Percentiles rank a stretch among this genome's conserved stretches.
Conservation (phyloP, 2,329 filamentous ascomycete genomes). For the Penicillium sclerotiorum region DNA sequence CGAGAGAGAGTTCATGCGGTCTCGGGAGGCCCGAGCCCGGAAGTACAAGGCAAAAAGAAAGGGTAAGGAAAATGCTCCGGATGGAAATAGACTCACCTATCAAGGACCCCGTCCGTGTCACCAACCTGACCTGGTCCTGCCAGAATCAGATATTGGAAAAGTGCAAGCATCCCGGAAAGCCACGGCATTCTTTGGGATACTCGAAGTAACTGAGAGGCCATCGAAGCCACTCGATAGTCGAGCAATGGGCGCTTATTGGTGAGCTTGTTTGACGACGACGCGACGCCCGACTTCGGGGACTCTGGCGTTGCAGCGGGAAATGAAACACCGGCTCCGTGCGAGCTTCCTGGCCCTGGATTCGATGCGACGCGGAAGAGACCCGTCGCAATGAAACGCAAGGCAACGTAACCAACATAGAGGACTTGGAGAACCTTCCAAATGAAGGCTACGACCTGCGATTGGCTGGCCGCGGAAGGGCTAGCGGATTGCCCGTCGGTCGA, state of each 20-base stretch:
- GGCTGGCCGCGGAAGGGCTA: conserved; percentile 30
- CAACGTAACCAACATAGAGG: conserved; percentile 57
- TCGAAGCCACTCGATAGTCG: conserved; percentile 75
- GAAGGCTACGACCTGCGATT: conserved; percentile 41
- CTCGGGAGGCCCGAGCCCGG: conserved; percentile 17
- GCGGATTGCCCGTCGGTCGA: conserved; percentile 36
- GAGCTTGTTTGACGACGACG: conserved; percentile 30
- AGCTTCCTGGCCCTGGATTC: conserved; percentile 52
- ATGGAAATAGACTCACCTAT: conserved; percentile 72
- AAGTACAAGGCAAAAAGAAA: conserved; percentile 13
- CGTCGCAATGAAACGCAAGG: conserved; percentile 66
- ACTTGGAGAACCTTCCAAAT: conserved; percentile 58
- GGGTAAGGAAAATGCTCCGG: conserved; percentile 19
- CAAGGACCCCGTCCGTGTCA: conserved; percentile 73
- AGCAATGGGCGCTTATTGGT: conserved; percentile 64
- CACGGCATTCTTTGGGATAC: conserved; percentile 85
- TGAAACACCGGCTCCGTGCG: conserved; percentile 29
- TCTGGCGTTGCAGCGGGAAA: conserved; percentile 27
- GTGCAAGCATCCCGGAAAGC: conserved; percentile 73
- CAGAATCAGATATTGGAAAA: conserved; percentile 74
- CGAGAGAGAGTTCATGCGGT: conserved; percentile 21
- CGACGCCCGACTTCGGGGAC: conserved; percentile 31
- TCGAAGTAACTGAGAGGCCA: conserved; percentile 71
- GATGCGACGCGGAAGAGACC: conserved; percentile 70
- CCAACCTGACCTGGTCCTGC: conserved; percentile 75